phyloP scores from a whole-genome alignment of 2,329 filamentous ascomycete species.

The Ramichloridium luteum region DNA sequence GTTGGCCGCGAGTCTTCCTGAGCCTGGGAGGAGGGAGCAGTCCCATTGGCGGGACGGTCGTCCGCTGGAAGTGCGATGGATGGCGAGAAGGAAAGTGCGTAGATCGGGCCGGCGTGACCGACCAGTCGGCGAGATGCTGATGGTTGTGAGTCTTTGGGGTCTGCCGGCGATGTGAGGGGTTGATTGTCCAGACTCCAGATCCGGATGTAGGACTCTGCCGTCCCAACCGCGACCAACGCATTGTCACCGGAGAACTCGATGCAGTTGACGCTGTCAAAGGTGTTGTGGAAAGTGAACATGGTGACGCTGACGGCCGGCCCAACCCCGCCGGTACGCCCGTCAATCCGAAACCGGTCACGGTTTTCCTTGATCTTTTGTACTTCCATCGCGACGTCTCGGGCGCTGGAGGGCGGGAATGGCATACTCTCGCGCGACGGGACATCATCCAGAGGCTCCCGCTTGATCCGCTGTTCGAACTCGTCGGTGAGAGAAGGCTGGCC shows the following conservation, averaged over 20 bases:
- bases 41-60: slow-evolving; percentile 21
- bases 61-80: slow-evolving; percentile 36
- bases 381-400: slow-evolving; percentile 84
- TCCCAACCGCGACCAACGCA: slow-evolving; percentile 74
- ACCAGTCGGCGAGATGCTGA: slow-evolving; percentile 65
- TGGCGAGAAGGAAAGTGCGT: slow-evolving; percentile 79
- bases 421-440: slow-evolving; percentile 65
- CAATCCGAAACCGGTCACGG: slow-evolving; percentile 80
- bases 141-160: slow-evolving; percentile 45
- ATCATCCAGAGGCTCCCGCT: slow-evolving; percentile 80
- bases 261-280: slow-evolving; percentile 78
- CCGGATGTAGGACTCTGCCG: slow-evolving; percentile 87
- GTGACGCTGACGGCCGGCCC: slow-evolving; percentile 76
- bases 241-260: slow-evolving; percentile 92
- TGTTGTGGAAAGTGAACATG: slow-evolving; percentile 99
- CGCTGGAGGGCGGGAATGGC: slow-evolving; percentile 75
- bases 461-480: slow-evolving; percentile 73
- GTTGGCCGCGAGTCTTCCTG: slow-evolving; percentile 47
- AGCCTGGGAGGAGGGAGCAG: slow-evolving; percentile 12
- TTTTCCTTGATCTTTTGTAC: slow-evolving; percentile 90
- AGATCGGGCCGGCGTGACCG: slow-evolving; percentile 82
- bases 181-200: slow-evolving; percentile 86
- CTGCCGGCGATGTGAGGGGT: slow-evolving; percentile 56
- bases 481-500: slow-evolving; percentile 68
- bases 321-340: slow-evolving; percentile 69